Evolutionary conservation across 108 stramenopile species (phyloP).

Genomic region (Discostella pseudostelligera): DNA sequence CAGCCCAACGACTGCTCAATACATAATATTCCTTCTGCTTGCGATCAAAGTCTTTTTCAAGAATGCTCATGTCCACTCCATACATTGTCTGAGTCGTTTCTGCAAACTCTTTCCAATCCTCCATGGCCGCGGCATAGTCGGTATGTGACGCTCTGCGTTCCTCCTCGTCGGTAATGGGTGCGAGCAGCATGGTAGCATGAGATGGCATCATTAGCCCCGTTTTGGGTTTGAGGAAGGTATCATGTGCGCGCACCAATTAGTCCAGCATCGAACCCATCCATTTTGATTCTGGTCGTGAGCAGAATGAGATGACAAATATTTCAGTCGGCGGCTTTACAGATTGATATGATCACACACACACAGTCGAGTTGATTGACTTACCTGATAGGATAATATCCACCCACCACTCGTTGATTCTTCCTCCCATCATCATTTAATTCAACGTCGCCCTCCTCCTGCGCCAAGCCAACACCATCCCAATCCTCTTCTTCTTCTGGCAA

Average conservation of each 20-base stretch:
- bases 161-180: slow-evolving; percentile 90
- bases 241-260: slow-evolving; percentile 88
- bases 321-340: background rate
- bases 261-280: slow-evolving; percentile 99
- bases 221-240: slow-evolving; percentile 84
- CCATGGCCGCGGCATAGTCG: slow-evolving; percentile 87
- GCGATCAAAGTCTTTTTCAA: slow-evolving; percentile 85
- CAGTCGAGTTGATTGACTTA: background rate
- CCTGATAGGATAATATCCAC: slow-evolving; percentile 92
- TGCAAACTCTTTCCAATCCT: slow-evolving; percentile 89
- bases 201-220: slow-evolving; percentile 96
- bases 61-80: slow-evolving; percentile 88
- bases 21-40: slow-evolving; percentile 96
- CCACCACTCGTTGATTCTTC: slow-evolving; percentile 67
- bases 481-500: slow-evolving; percentile 72
- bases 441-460: slow-evolving; percentile 48
- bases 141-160: slow-evolving; percentile 73
- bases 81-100: slow-evolving; percentile 84
- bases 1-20: slow-evolving; percentile 89
- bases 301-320: background rate
- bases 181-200: slow-evolving; percentile 92
- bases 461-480: slow-evolving; percentile 54
- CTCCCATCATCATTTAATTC: slow-evolving; percentile 23
- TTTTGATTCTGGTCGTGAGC: slow-evolving; percentile 67
- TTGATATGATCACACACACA: background rate